Conservation (phyloP, 768 basidiomycete genomes). For the Podaxis sp. region DNA sequence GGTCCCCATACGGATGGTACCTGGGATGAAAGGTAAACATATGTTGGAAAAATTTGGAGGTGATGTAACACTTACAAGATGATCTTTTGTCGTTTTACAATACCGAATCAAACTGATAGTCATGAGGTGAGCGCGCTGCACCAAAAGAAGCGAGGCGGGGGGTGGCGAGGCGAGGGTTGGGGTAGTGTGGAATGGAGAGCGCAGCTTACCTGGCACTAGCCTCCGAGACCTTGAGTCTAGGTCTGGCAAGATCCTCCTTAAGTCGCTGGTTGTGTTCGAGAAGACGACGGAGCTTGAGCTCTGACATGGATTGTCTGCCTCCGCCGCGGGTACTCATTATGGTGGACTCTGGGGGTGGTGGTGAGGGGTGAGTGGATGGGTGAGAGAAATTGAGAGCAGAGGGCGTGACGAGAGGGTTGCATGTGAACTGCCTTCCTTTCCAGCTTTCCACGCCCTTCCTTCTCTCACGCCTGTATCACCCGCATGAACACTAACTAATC, state of each 20-base stretch:
- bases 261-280: slow-evolving; percentile 94
- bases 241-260: slow-evolving; percentile 86
- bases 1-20: slow-evolving; percentile 98
- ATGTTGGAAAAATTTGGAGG: slow-evolving; percentile 3
- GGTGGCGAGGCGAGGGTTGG: background rate
- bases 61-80: slow-evolving; percentile 36
- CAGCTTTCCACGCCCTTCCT: slow-evolving; percentile 8
- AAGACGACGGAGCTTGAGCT: slow-evolving; percentile 92
- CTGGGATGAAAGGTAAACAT: slow-evolving; percentile 37
- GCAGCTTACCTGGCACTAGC: slow-evolving; percentile 78
- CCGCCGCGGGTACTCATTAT: slow-evolving; percentile 61
- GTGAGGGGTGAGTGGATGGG: slow-evolving; percentile 9
- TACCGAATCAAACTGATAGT: slow-evolving; percentile 83
- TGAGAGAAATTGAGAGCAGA: slow-evolving; percentile 5
- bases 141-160: slow-evolving; percentile 9
- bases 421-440: slow-evolving; percentile 12
- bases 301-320: slow-evolving; percentile 89
- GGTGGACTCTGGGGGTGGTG: slow-evolving; percentile 18
- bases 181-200: background rate
- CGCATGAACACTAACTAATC: background rate
- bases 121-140: slow-evolving; percentile 14
- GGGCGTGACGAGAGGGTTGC: background rate
- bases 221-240: slow-evolving; percentile 88
- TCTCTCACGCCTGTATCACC: slow-evolving; percentile 8
- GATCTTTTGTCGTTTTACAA: slow-evolving; percentile 93